Evolutionary conservation across 441 rosid genomes (phyloP), one percentile per base, ranked within the genome.

Genomic region (Hura crepitans): DNA sequence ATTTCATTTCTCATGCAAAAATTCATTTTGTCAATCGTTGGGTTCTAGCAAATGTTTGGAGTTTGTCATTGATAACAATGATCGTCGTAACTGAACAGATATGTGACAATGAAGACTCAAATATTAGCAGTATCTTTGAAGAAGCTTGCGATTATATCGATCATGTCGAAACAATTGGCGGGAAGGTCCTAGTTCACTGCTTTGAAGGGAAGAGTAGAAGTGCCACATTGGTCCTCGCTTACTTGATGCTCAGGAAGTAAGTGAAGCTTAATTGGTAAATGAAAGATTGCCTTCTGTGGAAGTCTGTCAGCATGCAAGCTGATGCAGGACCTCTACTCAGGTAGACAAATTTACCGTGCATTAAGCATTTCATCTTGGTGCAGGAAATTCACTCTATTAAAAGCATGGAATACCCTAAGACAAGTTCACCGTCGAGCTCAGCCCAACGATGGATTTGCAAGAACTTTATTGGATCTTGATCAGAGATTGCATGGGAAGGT

Each of bases 171-270:
- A 81, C 90, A 72, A 78, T 67, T 42, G 93, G 92, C 0, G 96
- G 97, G 72, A 89, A 78, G 81, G 88, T 91, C 57, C 78, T 93
- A 66, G 96, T 96, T 72, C 99, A 96, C 78, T 96, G 99, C 87
- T 96, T 96, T 45, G 99, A 96, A 81, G 99, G 99, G 76, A 91
- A 84, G 75, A 96, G 99, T 82, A 89, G 98, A 84, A 92, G 99
- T 77, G 96, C 98, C 69, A 96, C 98, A 0, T 71, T 91, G 51
- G 97, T 96, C 69, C 75, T 93, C 3, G 96, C 98, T 22, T 88
- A 91, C 79, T 74, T 93, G 63, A 93, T 93, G 97, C 90, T 91
- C 51, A 80, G 94, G 65, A 93, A 91, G 98, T 93, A 85, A 86
- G 98, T 80, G 58, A 58, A 65, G 33, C 62, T 42, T 12, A 53